phyloP scores from a whole-genome alignment of 2,329 filamentous ascomycete species.

The Stagonosporopsis cucurbitacearum region DNA sequence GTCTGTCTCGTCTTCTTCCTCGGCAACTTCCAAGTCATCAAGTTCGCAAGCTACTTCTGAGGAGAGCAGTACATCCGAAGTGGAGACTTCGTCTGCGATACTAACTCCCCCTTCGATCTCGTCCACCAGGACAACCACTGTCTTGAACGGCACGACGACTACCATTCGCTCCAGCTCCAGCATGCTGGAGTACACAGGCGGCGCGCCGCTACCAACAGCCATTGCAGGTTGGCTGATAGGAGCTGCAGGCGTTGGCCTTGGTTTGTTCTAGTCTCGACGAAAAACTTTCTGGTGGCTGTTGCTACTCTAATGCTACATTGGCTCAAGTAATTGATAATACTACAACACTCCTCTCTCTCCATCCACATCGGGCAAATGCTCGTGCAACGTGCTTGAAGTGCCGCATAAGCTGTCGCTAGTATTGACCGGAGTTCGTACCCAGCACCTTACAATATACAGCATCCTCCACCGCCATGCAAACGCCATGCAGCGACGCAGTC shows the following conservation, averaged over 20 bases:
- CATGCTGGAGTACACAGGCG: conserved; percentile 19
- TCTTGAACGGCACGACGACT: conserved; percentile 11
- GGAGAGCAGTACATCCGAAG: conserved; percentile 2
- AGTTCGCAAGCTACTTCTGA: not conserved
- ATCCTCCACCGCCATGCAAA: not conserved
- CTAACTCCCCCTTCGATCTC: not conserved
- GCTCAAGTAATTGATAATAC: conserved; percentile 8
- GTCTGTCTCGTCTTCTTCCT: conserved; percentile 12
- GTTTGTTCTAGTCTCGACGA: conserved; percentile 23
- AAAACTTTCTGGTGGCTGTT: conserved; percentile 7
- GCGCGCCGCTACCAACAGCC: conserved; percentile 20
- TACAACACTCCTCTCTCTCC: not conserved
- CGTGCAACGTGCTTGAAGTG: not conserved
- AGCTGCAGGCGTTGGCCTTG: conserved; percentile 29
- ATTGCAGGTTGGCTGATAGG: conserved; percentile 31
- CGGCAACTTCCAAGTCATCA: not conserved
- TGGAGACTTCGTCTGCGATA: conserved; percentile 1
- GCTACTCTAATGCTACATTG: not conserved
- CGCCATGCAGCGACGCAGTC: no score
- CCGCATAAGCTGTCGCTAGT: not conserved
- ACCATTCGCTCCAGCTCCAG: conserved; percentile 10
- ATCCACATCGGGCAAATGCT: not conserved
- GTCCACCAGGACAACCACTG: conserved; percentile 11
- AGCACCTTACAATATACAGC: not conserved
- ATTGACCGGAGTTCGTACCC: not conserved